phyloP scores from a whole-genome alignment of 805 yeast species.

The Saccharomycopsis synnaedendra region DNA sequence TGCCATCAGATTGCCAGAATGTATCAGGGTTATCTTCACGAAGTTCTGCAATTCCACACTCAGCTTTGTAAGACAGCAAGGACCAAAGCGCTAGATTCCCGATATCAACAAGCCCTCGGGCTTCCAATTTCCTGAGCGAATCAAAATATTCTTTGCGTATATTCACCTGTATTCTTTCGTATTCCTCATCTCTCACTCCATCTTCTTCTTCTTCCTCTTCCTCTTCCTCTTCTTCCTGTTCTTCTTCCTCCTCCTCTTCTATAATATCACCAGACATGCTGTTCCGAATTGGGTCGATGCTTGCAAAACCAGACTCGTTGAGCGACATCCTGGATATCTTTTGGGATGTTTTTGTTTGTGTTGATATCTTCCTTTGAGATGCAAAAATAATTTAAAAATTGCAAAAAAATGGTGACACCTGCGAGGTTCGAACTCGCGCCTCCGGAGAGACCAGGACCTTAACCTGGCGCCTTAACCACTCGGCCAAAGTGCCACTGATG shows the following conservation, averaged over 20 bases:
- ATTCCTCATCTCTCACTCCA: conserved; percentile 10
- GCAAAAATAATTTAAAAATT: neutral
- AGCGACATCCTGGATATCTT: neutral
- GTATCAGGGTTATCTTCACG: conserved; percentile 60
- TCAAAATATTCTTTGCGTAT: conserved; percentile 6
- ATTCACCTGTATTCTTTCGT: neutral
- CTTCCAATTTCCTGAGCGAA: conserved; percentile 38
- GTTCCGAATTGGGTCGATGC: neutral
- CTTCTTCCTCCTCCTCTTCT: conserved; percentile 10
- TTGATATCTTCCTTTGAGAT: neutral
- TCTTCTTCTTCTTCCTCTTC: conserved; percentile 14
- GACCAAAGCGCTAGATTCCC: conserved; percentile 80
- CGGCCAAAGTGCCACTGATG: conserved; percentile 47
- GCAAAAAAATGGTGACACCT: conserved; percentile 45
- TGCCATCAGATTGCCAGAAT: conserved; percentile 95
- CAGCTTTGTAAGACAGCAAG: conserved; percentile 64
- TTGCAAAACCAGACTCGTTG: neutral
- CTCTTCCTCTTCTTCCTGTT: conserved; percentile 13
- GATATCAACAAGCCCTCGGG: conserved; percentile 54
- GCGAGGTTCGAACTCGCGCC: conserved; percentile 86
- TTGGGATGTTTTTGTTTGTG: neutral
- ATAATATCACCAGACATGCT: neutral
- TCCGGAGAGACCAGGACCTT: conserved; percentile 77
- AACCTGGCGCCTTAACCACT: conserved; percentile 66
- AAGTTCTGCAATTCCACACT: conserved; percentile 59